Percentiles rank a stretch among this genome's conserved stretches.
These are phyloP conservation scores for Moricandia arvensis DNA, from an alignment of 345 rosid genomes.

Conservation along the genomic window DNA sequence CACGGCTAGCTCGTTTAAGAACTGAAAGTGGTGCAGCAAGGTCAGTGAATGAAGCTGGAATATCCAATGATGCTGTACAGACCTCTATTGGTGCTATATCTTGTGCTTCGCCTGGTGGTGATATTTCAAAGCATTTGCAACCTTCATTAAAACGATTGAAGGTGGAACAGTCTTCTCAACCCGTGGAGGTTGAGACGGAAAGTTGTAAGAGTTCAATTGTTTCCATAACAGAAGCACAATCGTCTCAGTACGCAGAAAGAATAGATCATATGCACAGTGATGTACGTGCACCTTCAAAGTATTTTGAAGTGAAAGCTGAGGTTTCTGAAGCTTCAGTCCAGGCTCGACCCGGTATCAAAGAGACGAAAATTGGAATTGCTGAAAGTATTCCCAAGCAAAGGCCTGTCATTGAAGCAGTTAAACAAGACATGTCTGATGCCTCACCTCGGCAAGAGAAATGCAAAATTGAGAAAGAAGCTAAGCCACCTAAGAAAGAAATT, in stretches of 20 bases:
- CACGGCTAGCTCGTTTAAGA: conserved; percentile 46
- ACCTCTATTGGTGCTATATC: conserved; percentile 44
- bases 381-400: conserved; percentile 51
- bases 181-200: conserved; percentile 48
- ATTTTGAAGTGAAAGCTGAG: conserved; percentile 68
- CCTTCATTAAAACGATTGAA: conserved; percentile 88
- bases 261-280: conserved; percentile 55
- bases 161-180: conserved; percentile 63
- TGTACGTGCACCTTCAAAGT: conserved; percentile 44
- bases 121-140: conserved; percentile 56
- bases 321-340: conserved; percentile 50
- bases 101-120: conserved; percentile 43
- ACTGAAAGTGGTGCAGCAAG: conserved; percentile 42
- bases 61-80: conserved; percentile 49
- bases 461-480: conserved; percentile 58
- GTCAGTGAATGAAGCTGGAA: conserved; percentile 45
- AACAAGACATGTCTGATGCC: conserved; percentile 37
- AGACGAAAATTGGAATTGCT: conserved; percentile 46
- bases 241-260: conserved; percentile 47
- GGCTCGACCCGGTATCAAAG: conserved; percentile 42
- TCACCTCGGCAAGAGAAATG: conserved; percentile 48
- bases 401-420: conserved; percentile 45
- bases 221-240: conserved; percentile 46
- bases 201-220: conserved; percentile 44
- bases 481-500: conserved; percentile 59